phyloP scores from a whole-genome alignment of 208 protist species.

The Polymyxa betae region DNA sequence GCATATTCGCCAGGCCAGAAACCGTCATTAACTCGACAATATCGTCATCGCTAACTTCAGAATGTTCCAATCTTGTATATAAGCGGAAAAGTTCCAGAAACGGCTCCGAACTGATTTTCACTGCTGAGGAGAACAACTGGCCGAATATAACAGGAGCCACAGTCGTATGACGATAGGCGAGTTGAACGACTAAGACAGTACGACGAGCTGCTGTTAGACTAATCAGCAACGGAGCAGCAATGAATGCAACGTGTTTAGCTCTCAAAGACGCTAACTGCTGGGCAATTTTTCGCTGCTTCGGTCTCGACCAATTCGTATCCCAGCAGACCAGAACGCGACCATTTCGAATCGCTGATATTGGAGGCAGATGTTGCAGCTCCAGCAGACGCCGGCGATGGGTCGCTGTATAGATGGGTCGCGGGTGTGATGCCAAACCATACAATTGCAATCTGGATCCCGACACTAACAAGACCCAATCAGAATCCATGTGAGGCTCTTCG shows the following conservation, averaged over 20 bases:
- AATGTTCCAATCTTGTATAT: not conserved
- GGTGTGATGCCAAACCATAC: not conserved
- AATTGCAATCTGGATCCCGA: not conserved
- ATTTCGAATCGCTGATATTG: not conserved
- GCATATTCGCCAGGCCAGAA: not conserved
- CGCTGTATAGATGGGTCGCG: not conserved
- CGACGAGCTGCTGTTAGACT: not conserved
- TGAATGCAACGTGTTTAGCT: not conserved
- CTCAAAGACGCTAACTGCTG: not conserved
- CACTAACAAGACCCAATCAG: not conserved
- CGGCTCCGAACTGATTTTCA: not conserved
- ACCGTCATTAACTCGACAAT: not conserved
- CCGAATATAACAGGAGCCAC: not conserved
- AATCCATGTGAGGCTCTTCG: not conserved
- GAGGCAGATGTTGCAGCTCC: not conserved
- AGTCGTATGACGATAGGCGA: not conserved
- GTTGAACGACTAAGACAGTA: not conserved
- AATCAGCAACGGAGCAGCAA: not conserved
- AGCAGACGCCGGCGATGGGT: not conserved
- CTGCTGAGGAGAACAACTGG: not conserved
- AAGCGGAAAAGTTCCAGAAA: not conserved
- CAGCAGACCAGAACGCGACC: not conserved
- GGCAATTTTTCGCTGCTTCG: not conserved
- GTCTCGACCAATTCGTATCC: not conserved
- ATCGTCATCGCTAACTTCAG: not conserved